Base-by-base conservation (phyloP, 2,329 filamentous ascomycete species). In the Ceratocystis lukuohia region DNA sequence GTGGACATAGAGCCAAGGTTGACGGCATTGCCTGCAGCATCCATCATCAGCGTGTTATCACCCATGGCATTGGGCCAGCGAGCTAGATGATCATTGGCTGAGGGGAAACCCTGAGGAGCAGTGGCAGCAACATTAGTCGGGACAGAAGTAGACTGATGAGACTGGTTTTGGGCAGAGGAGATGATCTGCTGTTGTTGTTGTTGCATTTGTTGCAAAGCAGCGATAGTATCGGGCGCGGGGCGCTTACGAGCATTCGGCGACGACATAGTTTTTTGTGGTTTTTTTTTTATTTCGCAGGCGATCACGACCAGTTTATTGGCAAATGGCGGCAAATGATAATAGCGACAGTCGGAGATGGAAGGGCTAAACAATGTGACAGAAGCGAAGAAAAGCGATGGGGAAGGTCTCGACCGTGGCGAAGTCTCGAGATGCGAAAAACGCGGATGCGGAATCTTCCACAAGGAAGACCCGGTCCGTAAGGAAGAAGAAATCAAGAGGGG, bases 181-280 rank as follows among this genome's bases (percentile, higher is more conserved):
- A 56, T 20, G 8, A 56, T 44, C 46, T 62, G 48, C 22, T 63
- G 65, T 62, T 69, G 69, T 64, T 53, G 48, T 28, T 53, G 48
- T 25, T 53, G 48, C 28, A 59, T 59, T 15, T 71, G 70, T 44
- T 64, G 63, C 22, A 65, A 22, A 12, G 61, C 22, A 33, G 48
- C 22, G 48, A 62, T 63, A 17, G 48, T 41, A 25, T 65, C 64
- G 59, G 66, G 59, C 48, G 66, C 66, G 33, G 66, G 66, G 62
- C 66, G 66, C 64, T 68, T 68, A 22, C 66, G 66, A 41, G 64
- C 48, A 44, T 68, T 68, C 15, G 66, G 66, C 30, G 66, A 66
- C 37, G 66, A 65, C 66, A 68, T 68, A 10, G 46, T 41, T 37
- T 41, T 56, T 56, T 59, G 12, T 59, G 5, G n/a, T 59, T 59